phyloP scores from a whole-genome alignment of 306 rosid genomes.

The Rosa rugosa region DNA sequence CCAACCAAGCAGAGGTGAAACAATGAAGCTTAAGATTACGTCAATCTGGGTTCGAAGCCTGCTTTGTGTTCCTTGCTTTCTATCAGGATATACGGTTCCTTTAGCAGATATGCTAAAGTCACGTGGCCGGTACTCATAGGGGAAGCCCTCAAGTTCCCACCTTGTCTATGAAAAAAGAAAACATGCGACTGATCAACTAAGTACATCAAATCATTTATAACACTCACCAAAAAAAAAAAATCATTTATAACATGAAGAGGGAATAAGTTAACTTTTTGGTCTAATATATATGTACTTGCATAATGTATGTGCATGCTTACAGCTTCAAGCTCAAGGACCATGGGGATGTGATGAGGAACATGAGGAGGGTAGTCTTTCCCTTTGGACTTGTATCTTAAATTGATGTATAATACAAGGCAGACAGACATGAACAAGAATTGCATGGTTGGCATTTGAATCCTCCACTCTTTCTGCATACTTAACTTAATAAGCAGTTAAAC shows the following conservation, averaged over 20 bases:
- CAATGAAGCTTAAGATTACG: conserved; percentile 30
- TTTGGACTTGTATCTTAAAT: conserved; percentile 39
- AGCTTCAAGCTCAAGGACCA: conserved; percentile 42
- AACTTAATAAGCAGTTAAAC: neutral
- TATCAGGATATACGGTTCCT: conserved; percentile 41
- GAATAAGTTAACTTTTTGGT: neutral
- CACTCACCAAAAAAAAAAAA: too few species aligned
- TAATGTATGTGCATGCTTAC: conserved; percentile 32
- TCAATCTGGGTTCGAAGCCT: conserved; percentile 34
- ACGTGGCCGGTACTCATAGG: neutral
- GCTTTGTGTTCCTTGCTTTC: conserved; percentile 30
- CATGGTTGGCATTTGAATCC: conserved; percentile 35
- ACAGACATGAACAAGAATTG: conserved; percentile 38
- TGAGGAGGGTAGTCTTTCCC: conserved; percentile 48
- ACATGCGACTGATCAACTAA: neutral
- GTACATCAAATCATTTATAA: neutral
- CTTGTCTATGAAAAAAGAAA: conserved; percentile 13
- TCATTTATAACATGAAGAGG: too few species aligned
- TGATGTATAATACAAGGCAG: conserved; percentile 34
- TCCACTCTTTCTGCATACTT: conserved; percentile 52
- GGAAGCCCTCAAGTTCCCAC: conserved; percentile 38
- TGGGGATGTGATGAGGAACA: conserved; percentile 43
- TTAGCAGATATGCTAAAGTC: conserved; percentile 8
- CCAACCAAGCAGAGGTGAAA: conserved; percentile 31
- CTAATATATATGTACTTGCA: neutral